A percentile compares a stretch with the other conserved stretches of the same genome.
phyloP scores from a whole-genome alignment of 768 basidiomycete genomes.

The Nevesoporus exiguus region DNA sequence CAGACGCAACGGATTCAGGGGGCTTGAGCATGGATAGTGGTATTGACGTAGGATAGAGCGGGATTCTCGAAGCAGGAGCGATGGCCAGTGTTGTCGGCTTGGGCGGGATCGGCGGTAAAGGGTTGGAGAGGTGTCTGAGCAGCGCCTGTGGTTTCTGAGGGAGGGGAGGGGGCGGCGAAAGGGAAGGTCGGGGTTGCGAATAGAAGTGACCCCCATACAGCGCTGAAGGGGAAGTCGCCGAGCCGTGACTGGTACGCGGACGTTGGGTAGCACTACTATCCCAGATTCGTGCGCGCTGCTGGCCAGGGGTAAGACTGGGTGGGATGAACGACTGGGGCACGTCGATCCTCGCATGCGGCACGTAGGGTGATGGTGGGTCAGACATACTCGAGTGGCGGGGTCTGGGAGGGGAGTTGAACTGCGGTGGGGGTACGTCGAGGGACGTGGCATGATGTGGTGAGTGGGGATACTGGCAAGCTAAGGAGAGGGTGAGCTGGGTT shows the following conservation, averaged over 20 bases:
- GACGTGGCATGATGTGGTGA: constrained; percentile 22
- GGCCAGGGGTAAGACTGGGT: constrained; percentile 24
- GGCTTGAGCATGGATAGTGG: constrained; percentile 13
- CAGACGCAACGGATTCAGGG: constrained; percentile 1
- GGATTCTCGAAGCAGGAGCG: constrained; percentile 21
- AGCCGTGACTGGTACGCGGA: constrained; percentile 11
- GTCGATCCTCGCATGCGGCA: not conserved
- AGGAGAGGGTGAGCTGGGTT: constrained; percentile 2
- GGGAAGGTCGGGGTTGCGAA: constrained; percentile 11
- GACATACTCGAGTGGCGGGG: constrained; percentile 23
- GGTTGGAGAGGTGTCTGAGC: constrained; percentile 30
- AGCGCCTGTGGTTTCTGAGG: constrained; percentile 30
- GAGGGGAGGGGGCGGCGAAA: constrained; percentile 29
- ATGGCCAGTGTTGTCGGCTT: constrained; percentile 31
- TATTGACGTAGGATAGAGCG: constrained; percentile 35
- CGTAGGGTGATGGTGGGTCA: not conserved
- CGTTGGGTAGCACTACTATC: constrained; percentile 14
- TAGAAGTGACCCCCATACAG: constrained; percentile 31
- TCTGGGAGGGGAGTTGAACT: constrained; percentile 14
- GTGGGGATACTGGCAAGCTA: constrained; percentile 20
- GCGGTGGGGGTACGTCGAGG: constrained; percentile 15
- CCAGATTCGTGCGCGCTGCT: constrained; percentile 20
- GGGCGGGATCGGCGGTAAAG: constrained; percentile 40
- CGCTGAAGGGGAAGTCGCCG: constrained; percentile 10
- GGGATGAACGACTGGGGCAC: constrained; percentile 17